phyloP scores from a whole-genome alignment of 1,284 basidiomycete genomes.

The Mixia osmundae region DNA sequence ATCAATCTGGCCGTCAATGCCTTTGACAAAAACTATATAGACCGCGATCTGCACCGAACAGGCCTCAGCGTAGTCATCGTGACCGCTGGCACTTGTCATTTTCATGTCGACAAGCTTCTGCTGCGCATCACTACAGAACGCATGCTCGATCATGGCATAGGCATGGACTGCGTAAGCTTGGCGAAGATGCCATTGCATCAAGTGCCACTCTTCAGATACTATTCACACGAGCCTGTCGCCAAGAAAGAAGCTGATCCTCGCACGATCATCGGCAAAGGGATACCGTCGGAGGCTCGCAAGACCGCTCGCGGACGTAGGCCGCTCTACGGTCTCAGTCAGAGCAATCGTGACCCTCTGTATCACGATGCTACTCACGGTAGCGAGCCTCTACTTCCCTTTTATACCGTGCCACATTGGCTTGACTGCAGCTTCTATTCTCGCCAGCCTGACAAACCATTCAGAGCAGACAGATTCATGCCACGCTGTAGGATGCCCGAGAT shows the following conservation, averaged over 20 bases:
- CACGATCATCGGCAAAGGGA: background rate
- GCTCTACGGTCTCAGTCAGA: background rate
- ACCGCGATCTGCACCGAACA: conserved; percentile 80
- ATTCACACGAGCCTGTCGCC: background rate
- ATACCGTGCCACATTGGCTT: conserved; percentile 7
- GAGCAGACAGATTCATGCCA: conserved; percentile 67
- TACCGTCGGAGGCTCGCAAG: background rate
- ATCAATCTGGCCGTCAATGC: conserved; percentile 83
- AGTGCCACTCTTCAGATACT: conserved; percentile 59
- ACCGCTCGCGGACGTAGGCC: background rate
- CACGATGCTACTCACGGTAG: conserved; percentile 27
- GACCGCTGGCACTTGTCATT: conserved; percentile 72
- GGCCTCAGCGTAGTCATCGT: conserved; percentile 65
- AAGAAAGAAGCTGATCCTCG: background rate
- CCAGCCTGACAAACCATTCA: conserved; percentile 64
- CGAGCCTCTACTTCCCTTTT: background rate
- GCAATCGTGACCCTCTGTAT: conserved; percentile 44
- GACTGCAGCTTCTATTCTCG: conserved; percentile 20
- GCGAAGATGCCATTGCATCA: conserved; percentile 79
- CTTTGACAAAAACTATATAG: conserved; percentile 84
- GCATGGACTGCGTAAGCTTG: conserved; percentile 67
- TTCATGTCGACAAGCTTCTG: conserved; percentile 70
- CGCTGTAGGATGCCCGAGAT: conserved; percentile 85
- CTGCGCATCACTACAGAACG: conserved; percentile 79
- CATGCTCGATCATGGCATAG: conserved; percentile 85